These are phyloP conservation scores for Grigorovia humatica DNA, from an alignment of 805 yeast species.

Conservation along the genomic window DNA sequence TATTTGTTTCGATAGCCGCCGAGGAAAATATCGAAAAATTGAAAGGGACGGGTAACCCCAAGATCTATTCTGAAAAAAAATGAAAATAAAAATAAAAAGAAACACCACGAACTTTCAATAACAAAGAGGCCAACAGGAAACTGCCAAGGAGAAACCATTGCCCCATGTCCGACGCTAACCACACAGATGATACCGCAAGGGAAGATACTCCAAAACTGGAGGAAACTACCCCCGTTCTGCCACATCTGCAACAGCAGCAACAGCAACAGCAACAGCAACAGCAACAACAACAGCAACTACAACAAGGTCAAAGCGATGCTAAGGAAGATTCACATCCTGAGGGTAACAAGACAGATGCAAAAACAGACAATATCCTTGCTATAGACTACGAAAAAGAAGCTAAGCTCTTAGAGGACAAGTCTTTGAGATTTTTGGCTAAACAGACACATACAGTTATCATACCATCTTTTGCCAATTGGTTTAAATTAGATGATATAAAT, in stretches of 20 bases:
- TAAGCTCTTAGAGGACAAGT: constrained; percentile 27
- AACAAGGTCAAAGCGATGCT: background rate
- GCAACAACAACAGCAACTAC: background rate
- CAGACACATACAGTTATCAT: constrained; percentile 80
- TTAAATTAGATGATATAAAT: constrained; percentile 59
- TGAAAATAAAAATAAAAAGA: no score
- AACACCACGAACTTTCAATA: no score
- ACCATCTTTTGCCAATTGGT: constrained; percentile 87
- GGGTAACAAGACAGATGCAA: background rate
- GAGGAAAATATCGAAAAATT: no score
- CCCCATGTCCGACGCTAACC: background rate
- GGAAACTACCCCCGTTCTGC: background rate
- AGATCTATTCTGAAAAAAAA: no score
- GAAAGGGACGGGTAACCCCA: no score
- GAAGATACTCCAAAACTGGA: background rate
- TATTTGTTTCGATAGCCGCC: no score
- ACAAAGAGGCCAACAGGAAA: no score
- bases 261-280: constrained; percentile 4
- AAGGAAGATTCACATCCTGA: background rate
- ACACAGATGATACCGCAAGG: background rate
- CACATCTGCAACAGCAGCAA: constrained; percentile 8
- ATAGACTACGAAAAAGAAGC: constrained; percentile 28
- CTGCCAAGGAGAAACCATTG: no score
- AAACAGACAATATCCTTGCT: background rate
- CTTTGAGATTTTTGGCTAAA: constrained; percentile 25